These are phyloP conservation scores for Croton laevigatus DNA, from an alignment of 441 rosid species.

Conservation along the genomic window DNA sequence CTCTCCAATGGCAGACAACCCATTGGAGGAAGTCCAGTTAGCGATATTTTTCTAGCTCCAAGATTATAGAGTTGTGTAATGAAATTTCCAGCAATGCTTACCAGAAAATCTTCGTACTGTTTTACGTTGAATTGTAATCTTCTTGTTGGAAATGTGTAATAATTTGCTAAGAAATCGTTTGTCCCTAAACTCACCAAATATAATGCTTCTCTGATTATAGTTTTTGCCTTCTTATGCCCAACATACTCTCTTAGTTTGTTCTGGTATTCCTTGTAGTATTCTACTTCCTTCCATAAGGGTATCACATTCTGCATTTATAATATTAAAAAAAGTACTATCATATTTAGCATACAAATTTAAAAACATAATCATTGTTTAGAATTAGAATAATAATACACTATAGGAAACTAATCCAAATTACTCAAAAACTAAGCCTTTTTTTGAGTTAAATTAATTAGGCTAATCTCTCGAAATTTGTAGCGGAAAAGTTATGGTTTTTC, in stretches of 20 bases:
- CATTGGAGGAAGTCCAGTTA: slow-evolving; percentile 66
- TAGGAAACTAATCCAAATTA: too few species aligned
- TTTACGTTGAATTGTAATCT: slow-evolving; percentile 34
- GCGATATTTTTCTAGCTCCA: slow-evolving; percentile 52
- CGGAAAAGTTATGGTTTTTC: too few species aligned
- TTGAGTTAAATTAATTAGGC: too few species aligned
- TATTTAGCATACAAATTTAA: not conserved
- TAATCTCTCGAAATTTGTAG: too few species aligned
- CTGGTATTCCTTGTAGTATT: slow-evolving; percentile 53
- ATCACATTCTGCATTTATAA: slow-evolving; percentile 49
- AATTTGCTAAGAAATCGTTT: slow-evolving; percentile 70
- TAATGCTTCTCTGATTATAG: slow-evolving; percentile 36
- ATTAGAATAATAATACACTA: not conserved
- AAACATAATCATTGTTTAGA: not conserved
- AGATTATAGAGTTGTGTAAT: slow-evolving; percentile 39
- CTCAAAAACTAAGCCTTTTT: too few species aligned
- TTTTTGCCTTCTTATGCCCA: slow-evolving; percentile 35
- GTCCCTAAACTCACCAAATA: slow-evolving; percentile 64
- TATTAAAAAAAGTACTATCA: not conserved
- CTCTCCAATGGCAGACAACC: slow-evolving; percentile 74
- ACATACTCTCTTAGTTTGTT: slow-evolving; percentile 37
- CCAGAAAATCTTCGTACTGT: slow-evolving; percentile 50
- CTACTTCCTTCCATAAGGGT: slow-evolving; percentile 57
- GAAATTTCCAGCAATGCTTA: slow-evolving; percentile 36
- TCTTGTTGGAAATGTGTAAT: slow-evolving; percentile 38